Base-by-base conservation (phyloP, 2,329 filamentous ascomycete species). In the Trichoderma sp. region DNA sequence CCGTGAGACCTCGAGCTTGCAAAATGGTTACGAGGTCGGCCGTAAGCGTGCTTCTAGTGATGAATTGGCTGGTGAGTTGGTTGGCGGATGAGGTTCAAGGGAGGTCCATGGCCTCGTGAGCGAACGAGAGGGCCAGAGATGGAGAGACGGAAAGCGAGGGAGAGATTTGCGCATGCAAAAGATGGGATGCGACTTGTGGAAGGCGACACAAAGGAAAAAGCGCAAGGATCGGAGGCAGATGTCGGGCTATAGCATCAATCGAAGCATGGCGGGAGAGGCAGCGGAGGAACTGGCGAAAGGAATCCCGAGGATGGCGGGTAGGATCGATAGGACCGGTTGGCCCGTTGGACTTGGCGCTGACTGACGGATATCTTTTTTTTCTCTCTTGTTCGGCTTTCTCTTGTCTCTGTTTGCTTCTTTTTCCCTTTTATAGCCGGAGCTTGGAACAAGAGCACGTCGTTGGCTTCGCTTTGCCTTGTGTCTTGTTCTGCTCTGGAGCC, bases 171-270 rank as follows among this genome's bases (percentile, higher is more conserved):
- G 67, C 67, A 53, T 50, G 66, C 50, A 35, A 65, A 45, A 33
- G 45, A 41, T 31, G 41, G 45, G 60, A 38, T 38, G 74, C 29
- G 60, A 72, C 18, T 62, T 69, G 65, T 60, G 62, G 21, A 62
- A 67, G 72, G 72, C 64, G 73, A 75, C 50, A 63, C 64, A 60
- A 56, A 71, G 66, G 66, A 53, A 64, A 50, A 38, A 29, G 59
- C 69, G 38, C 69, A 38, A 68, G 41, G 31, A n/a, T 45, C 27
- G 41, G 72, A 69, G 64, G 21, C 31, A 66, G 38, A 53, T 38
- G 29, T 53, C 62, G 31, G 74, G 75, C 69, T 76, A 76, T 45
- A 62, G 63, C 29, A 33, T 74, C 75, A 68, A 68, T 76, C 38
- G 71, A 60, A 75, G 53, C 75, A 74, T 76, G 60, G 74, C 67